Conservation (phyloP, 2,329 filamentous ascomycete genomes). For the Akanthomyces uredinophilus region DNA sequence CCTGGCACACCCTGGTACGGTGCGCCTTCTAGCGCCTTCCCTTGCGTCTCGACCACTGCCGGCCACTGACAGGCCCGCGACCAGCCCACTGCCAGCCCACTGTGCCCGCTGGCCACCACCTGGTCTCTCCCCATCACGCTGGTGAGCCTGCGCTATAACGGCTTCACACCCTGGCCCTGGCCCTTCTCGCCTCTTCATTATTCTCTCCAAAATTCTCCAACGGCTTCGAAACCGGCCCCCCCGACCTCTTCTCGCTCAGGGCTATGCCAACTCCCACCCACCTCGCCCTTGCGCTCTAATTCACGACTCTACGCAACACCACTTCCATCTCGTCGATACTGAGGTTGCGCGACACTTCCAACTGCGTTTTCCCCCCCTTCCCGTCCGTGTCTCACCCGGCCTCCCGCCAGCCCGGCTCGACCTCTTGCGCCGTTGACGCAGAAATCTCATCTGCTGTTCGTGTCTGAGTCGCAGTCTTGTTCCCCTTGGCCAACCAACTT, state of each 20-base stretch:
- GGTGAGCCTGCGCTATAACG: neutral
- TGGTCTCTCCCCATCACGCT: neutral
- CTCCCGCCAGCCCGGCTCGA: slow-evolving; percentile 6
- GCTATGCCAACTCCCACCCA: neutral
- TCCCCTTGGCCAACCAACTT: neutral
- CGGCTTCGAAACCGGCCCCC: slow-evolving; percentile 2
- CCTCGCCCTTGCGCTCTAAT: neutral
- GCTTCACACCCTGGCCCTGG: slow-evolving; percentile 5
- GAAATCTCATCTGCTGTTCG: neutral
- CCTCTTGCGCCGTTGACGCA: slow-evolving; percentile 8
- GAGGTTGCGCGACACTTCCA: neutral
- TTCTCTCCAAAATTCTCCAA: slow-evolving; percentile 4
- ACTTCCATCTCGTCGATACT: neutral
- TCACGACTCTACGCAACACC: neutral
- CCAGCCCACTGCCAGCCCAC: neutral
- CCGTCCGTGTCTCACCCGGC: slow-evolving; percentile 10
- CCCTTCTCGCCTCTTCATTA: neutral
- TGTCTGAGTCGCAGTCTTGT: slow-evolving; percentile 3
- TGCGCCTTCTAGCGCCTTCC: slow-evolving; percentile 1
- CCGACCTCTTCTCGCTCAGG: neutral
- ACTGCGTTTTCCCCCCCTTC: neutral
- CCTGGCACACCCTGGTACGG: neutral
- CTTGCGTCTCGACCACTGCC: neutral
- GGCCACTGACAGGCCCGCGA: neutral
- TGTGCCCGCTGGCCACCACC: neutral